Base-by-base conservation (phyloP, 2,329 filamentous ascomycete species). In the Moelleriella libera region DNA sequence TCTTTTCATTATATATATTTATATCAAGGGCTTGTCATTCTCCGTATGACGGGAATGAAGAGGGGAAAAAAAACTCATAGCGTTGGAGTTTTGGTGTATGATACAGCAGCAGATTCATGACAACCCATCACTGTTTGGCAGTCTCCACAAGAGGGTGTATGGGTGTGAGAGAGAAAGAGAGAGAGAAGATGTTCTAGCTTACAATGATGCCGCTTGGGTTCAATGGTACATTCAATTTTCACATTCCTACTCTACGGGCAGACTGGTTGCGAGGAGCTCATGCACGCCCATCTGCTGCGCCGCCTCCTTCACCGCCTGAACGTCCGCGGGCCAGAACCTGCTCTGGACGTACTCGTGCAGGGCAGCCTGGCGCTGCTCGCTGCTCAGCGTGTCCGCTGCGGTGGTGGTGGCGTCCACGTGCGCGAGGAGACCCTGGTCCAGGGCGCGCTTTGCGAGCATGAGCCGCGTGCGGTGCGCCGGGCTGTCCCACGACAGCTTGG, bases 261-360 rank as follows among this genome's bases (percentile, higher is more conserved):
- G 21, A 21, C 21, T 21, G 21, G 21, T 21, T 3, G 48, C 54
- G 45, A 66, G 48, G 7, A 62, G 37, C 30, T 68, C 60, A 46
- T 64, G 62, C 52, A 68, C 64, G 43, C 69, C 68, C 69, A 71
- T 71, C 53, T 71, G 58, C 47, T 50, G 53, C n/a, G 66, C 63
- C 45, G 59, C 43, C 14, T 58, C 49, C 21, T 48, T 53, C 44
- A 56, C 54, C 6, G 58, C 50, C 8, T 53, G 52, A 34, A 56
- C 54, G 4, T 48, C 55, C 7, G 48, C 54, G 10, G 63, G 60
- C 60, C 68, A 61, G 21, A 65, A 63, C 44, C 61, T 61, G 45
- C 59, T 58, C 49, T 68, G 65, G 44, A 75, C 51, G 47, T 67
- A 70, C 47, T 67, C 62, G 44, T 65, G 67, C 48, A 73, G 55